Percentiles rank a stretch among this genome's conserved stretches.
Conservation (phyloP, 2,329 filamentous ascomycete species). For the Paecilomyces fulvus region DNA sequence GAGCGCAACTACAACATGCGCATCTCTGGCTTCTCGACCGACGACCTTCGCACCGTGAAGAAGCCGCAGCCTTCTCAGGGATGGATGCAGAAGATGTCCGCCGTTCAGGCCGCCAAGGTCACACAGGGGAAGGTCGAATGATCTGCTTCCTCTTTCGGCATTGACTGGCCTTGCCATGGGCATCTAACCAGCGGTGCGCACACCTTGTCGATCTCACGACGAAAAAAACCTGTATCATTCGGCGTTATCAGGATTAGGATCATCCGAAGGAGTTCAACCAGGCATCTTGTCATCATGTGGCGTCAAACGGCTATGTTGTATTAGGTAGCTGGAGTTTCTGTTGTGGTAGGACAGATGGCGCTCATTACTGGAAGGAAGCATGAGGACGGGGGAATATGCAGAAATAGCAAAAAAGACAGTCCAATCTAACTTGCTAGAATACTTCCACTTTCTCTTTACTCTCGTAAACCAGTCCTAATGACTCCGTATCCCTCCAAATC, state of each 20-base stretch:
- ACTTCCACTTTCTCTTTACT: background rate
- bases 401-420: background rate
- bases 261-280: background rate
- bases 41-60: slow-evolving; percentile 87
- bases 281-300: background rate
- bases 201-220: background rate
- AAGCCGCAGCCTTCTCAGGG: slow-evolving; percentile 81
- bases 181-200: background rate
- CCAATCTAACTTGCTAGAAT: background rate
- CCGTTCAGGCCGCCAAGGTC: slow-evolving; percentile 85
- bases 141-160: background rate
- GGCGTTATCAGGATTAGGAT: background rate
- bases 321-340: background rate
- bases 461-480: background rate
- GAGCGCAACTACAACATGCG: slow-evolving; percentile 84
- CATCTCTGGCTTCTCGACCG: slow-evolving; percentile 87
- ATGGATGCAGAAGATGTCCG: slow-evolving; percentile 97
- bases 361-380: background rate
- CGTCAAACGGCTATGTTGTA: background rate
- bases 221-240: background rate
- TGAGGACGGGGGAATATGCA: background rate
- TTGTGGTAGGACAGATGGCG: background rate
- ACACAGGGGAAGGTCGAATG: slow-evolving; percentile 37
- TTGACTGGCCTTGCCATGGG: slow-evolving; percentile 1
- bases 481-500: no score